These are phyloP conservation scores for Acer saccharum DNA, from an alignment of 345 rosid species.

Conservation along the genomic window DNA sequence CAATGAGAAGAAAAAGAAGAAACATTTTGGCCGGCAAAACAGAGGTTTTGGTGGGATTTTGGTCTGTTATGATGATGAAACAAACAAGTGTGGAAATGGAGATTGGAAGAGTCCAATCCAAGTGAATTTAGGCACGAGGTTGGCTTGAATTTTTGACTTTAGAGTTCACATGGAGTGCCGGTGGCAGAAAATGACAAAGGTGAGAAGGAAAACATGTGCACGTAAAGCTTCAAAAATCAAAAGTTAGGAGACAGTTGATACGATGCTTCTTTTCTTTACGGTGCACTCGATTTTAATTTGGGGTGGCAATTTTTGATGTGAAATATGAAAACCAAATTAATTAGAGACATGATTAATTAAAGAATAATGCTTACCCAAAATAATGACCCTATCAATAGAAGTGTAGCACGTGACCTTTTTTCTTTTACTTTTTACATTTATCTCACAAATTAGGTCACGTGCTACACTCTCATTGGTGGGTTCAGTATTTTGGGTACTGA, in stretches of 20 bases:
- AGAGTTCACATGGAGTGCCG: constrained; percentile 9
- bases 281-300: neutral
- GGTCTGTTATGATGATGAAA: neutral
- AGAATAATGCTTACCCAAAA: no score
- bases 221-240: neutral
- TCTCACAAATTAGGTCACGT: no score
- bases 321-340: no score
- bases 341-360: no score
- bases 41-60: neutral
- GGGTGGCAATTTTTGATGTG: no score
- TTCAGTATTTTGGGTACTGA: no score
- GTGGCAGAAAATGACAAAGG: neutral
- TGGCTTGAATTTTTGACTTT: constrained; percentile 24
- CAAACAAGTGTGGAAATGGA: constrained; percentile 20
- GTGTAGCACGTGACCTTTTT: no score
- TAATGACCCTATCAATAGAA: no score
- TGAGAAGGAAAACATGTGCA: no score
- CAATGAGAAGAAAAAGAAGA: constrained; percentile 26
- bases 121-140: constrained; percentile 25
- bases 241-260: neutral
- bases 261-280: neutral
- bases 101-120: neutral
- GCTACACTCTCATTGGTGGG: no score
- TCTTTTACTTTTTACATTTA: no score
- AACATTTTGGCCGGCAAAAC: constrained; percentile 33